Percentiles rank a stretch among this genome's conserved stretches.
phyloP scores from a whole-genome alignment of 495 filamentous ascomycete species.

The Immersiella caudata region DNA sequence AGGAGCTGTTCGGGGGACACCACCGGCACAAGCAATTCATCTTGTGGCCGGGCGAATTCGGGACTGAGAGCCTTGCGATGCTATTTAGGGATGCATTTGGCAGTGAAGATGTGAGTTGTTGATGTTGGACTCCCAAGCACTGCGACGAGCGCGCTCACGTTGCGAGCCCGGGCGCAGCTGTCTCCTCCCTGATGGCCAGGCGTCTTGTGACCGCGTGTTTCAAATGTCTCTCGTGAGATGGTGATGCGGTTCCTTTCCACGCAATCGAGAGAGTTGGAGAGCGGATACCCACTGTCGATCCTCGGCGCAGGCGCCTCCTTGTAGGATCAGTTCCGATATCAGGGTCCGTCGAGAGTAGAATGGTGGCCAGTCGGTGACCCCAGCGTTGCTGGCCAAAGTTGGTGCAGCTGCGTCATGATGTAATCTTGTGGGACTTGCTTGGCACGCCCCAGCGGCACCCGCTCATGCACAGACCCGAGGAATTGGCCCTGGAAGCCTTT shows the following conservation, averaged over 20 bases:
- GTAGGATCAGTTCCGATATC: not conserved
- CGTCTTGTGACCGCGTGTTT: not conserved
- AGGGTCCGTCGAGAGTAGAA: constrained; percentile 1
- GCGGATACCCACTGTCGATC: not conserved
- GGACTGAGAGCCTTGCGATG: not conserved
- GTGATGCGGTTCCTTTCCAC: not conserved
- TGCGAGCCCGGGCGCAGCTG: not conserved
- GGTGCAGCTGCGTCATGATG: constrained; percentile 17
- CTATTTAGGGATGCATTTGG: constrained; percentile 1
- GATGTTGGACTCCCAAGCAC: not conserved
- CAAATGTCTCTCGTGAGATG: not conserved
- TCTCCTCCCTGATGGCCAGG: constrained; percentile 10
- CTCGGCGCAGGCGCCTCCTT: not conserved
- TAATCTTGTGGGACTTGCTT: constrained; percentile 3
- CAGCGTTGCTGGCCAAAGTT: not conserved
- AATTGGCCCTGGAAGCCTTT: no score
- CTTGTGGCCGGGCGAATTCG: not conserved
- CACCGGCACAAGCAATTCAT: constrained; percentile 17
- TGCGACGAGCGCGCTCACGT: not conserved
- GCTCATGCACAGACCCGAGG: no score
- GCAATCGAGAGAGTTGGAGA: not conserved
- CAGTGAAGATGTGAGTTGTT: not conserved
- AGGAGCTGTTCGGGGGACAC: constrained; percentile 5
- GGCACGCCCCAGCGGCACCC: no score
- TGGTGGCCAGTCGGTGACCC: not conserved